Evolutionary conservation across 305 asterid species (phyloP), one percentile per base, ranked within the genome.

Genomic region (Nicotiana rustica): DNA sequence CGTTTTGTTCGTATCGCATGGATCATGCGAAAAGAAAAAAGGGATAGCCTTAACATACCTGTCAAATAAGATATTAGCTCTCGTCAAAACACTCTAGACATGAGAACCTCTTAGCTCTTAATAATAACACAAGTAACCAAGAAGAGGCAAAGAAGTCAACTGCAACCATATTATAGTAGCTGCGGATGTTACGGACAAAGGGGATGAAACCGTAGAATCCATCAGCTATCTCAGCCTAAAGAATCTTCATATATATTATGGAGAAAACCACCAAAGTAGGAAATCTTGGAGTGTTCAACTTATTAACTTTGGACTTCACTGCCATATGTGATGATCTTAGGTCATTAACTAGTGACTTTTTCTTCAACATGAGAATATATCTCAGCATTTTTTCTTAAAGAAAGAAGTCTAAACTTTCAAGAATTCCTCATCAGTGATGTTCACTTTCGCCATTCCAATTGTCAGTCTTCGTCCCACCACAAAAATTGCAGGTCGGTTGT

Each of bases 21-120:
- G 29, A 25, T 25, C 29, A 25, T 25, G 29, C 29, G 0, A 33
- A 33, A 33, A 33, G 0, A 2, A 3, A 33, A 0, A 3, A 33
- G 4, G 36, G 4, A 0, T 33, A 33, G 36, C 36, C 4, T 33
- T 33, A 33, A 33, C 36, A 33, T 33, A 44, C 78, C 78, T 70
- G 59, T 70, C 12, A 70, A 70, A 70, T 41, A 57, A 19, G 21
- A 47, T 38, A 71, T 8, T 12, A 21, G 21, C 21, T 35, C 36
- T 44, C 12, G 78, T 70, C 78, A 70, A 60, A 69, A 69, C 33
- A 69, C 56, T 7, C 77, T n/a, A 67, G 33, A 9, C 77, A 69
- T 38, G 59, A 25, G 29, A 25, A 25, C 29, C 29, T 25, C 29
- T 25, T 25, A 25, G 29, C 29, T 25, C 29, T 25, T 36, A 36